These are phyloP conservation scores for Aspergillus sp. DNA, from an alignment of 2,329 filamentous ascomycete species.

Conservation along the genomic window DNA sequence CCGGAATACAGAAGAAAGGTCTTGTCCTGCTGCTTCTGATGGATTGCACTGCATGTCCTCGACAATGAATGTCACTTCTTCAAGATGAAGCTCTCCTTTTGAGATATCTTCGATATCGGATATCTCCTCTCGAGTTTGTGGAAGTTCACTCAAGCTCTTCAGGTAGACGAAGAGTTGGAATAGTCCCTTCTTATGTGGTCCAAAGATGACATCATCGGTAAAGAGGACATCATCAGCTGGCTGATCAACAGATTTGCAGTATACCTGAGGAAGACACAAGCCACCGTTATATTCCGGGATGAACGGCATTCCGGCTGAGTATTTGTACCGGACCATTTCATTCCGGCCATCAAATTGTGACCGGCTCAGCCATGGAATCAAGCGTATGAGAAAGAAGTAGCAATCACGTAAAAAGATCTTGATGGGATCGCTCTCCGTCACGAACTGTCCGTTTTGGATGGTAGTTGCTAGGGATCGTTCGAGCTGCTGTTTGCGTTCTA, in stretches of 20 bases:
- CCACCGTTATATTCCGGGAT: slow-evolving; percentile 25
- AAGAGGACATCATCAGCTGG: slow-evolving; percentile 13
- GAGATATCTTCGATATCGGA: slow-evolving; percentile 3
- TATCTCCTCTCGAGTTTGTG: not conserved
- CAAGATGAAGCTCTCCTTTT: slow-evolving; percentile 1
- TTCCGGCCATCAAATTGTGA: slow-evolving; percentile 22
- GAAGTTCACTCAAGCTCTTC: slow-evolving; percentile 1
- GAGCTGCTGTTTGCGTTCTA: slow-evolving; percentile 35
- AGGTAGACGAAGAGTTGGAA: slow-evolving; percentile 30
- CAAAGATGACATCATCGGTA: slow-evolving; percentile 31
- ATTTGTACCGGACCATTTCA: slow-evolving; percentile 26
- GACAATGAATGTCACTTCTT: slow-evolving; percentile 6
- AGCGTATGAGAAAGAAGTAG: slow-evolving; percentile 27
- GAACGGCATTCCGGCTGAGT: slow-evolving; percentile 27
- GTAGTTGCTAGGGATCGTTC: slow-evolving; percentile 30
- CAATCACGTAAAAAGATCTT: slow-evolving; percentile 28
- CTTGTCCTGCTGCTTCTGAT: not conserved
- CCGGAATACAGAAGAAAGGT: slow-evolving; percentile 8
- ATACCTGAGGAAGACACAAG: slow-evolving; percentile 30
- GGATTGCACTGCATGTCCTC: not conserved
- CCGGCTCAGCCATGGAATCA: slow-evolving; percentile 26
- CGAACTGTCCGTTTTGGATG: slow-evolving; percentile 29
- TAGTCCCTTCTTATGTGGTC: slow-evolving; percentile 16
- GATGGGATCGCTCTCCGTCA: slow-evolving; percentile 23
- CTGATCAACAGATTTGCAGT: slow-evolving; percentile 14